A percentile compares a stretch with the other conserved stretches of the same genome.
Evolutionary conservation across 2,329 filamentous ascomycete genomes (phyloP).

Genomic region (Domatiomyces globalis): DNA sequence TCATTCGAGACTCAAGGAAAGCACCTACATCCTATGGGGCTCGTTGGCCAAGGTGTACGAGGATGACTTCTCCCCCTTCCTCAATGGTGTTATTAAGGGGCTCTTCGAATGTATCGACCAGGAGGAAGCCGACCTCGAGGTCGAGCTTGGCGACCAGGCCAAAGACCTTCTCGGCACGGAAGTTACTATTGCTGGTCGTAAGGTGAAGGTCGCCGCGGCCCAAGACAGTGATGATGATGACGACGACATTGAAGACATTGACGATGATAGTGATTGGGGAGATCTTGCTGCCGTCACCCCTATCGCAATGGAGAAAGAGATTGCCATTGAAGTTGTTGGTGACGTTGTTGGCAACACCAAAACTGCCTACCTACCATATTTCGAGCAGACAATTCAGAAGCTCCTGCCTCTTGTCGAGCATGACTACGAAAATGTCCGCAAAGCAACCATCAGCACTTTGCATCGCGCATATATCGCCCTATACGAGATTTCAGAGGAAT

Average conservation of each 20-base stretch:
- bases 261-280: constrained; percentile 73
- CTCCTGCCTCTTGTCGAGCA: constrained; percentile 73
- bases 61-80: constrained; percentile 40
- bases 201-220: constrained; percentile 61
- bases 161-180: constrained; percentile 61
- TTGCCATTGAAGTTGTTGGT: constrained; percentile 85
- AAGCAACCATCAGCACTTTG: constrained; percentile 77
- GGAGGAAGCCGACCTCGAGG: constrained; percentile 69
- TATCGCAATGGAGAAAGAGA: constrained; percentile 90
- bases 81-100: constrained; percentile 33
- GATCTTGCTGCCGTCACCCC: constrained; percentile 74
- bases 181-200: constrained; percentile 66
- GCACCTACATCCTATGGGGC: constrained; percentile 93
- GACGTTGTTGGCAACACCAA: constrained; percentile 83
- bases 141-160: constrained; percentile 59
- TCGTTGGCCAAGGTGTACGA: constrained; percentile 88
- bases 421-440: constrained; percentile 82
- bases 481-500: constrained; percentile 73
- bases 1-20: constrained; percentile 83
- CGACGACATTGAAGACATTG: constrained; percentile 43
- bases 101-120: constrained; percentile 77
- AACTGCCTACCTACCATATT: constrained; percentile 64
- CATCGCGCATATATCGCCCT: constrained; percentile 90
- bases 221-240: constrained; percentile 40
- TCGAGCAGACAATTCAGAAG: constrained; percentile 74